Percentiles rank a stretch among this genome's conserved stretches.
phyloP scores from a whole-genome alignment of 2,329 filamentous ascomycete species.

The Onygenales sp. region DNA sequence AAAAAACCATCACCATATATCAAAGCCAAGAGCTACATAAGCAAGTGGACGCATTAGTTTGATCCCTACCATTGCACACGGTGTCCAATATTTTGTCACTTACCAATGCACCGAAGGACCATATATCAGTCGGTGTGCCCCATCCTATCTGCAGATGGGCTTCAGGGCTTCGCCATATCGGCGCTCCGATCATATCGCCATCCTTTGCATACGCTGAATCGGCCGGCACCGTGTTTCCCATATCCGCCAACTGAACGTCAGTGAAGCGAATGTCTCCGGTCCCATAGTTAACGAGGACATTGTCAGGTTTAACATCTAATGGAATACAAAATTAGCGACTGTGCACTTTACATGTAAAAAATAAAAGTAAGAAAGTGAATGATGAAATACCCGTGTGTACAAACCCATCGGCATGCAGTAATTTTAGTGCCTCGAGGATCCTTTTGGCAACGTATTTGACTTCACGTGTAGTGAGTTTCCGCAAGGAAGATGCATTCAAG shows the following conservation, averaged over 20 bases:
- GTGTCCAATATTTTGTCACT: background rate
- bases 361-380: background rate
- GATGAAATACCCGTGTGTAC: constrained; percentile 14
- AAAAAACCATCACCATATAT: constrained; percentile 6
- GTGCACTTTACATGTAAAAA: constrained; percentile 14
- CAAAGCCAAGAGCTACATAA: constrained; percentile 2
- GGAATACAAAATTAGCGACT: background rate
- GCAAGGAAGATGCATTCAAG: constrained; percentile 11
- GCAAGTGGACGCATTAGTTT: background rate
- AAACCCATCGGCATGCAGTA: constrained; percentile 12
- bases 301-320: constrained; percentile 18
- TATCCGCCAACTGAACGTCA: constrained; percentile 17
- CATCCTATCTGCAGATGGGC: constrained; percentile 15
- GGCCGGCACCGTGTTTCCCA: constrained; percentile 11
- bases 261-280: constrained; percentile 9
- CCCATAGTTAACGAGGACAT: constrained; percentile 16
- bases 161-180: constrained; percentile 17
- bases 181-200: constrained; percentile 13
- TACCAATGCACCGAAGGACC: constrained; percentile 18
- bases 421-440: constrained; percentile 10
- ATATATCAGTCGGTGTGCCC: constrained; percentile 19
- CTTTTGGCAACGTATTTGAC: constrained; percentile 12
- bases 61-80: background rate
- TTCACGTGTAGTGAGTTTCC: constrained; percentile 12
- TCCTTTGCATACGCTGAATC: constrained; percentile 11